Evolutionary conservation across 805 yeast species (phyloP).

Genomic region (Torulaspora gathmanii): DNA sequence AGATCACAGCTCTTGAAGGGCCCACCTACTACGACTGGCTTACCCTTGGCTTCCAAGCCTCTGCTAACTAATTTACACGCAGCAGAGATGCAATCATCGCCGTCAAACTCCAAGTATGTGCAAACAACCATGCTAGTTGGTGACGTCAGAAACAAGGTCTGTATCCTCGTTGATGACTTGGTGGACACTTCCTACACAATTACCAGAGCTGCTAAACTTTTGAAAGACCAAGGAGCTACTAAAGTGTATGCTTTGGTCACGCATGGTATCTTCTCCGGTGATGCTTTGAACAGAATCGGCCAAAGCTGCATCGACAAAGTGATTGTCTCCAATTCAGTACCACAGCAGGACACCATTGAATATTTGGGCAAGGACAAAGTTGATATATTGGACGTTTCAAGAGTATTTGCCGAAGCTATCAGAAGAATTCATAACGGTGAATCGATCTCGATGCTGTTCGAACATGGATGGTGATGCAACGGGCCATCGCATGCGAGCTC

Average conservation of each 20-base stretch:
- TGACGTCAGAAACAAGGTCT: slow-evolving; percentile 78
- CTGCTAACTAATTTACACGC: slow-evolving; percentile 16
- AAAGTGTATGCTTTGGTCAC: slow-evolving; percentile 84
- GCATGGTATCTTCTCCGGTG: slow-evolving; percentile 91
- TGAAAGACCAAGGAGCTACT: slow-evolving; percentile 89
- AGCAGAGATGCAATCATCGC: slow-evolving; percentile 25
- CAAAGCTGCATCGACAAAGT: slow-evolving; percentile 73
- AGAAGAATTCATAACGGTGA: slow-evolving; percentile 97
- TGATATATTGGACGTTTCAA: slow-evolving; percentile 81
- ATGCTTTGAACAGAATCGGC: slow-evolving; percentile 69
- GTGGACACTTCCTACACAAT: slow-evolving; percentile 92
- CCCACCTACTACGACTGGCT: slow-evolving; percentile 33
- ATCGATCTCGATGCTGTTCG: slow-evolving; percentile 88
- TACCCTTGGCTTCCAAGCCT: slow-evolving; percentile 22
- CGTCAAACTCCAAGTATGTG: slow-evolving; percentile 34
- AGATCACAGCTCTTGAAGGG: slow-evolving; percentile 44
- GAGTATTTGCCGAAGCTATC: slow-evolving; percentile 89
- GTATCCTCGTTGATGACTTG: slow-evolving; percentile 89
- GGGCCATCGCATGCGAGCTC: not conserved
- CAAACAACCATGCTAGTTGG: slow-evolving; percentile 96
- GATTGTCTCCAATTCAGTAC: slow-evolving; percentile 86
- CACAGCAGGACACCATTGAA: slow-evolving; percentile 61
- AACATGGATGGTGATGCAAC: slow-evolving; percentile 49
- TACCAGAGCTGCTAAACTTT: slow-evolving; percentile 82
- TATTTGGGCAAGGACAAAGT: slow-evolving; percentile 51